phyloP scores from a whole-genome alignment of 2,329 filamentous ascomycete genomes.

The Tolypocladium pustulatum region DNA sequence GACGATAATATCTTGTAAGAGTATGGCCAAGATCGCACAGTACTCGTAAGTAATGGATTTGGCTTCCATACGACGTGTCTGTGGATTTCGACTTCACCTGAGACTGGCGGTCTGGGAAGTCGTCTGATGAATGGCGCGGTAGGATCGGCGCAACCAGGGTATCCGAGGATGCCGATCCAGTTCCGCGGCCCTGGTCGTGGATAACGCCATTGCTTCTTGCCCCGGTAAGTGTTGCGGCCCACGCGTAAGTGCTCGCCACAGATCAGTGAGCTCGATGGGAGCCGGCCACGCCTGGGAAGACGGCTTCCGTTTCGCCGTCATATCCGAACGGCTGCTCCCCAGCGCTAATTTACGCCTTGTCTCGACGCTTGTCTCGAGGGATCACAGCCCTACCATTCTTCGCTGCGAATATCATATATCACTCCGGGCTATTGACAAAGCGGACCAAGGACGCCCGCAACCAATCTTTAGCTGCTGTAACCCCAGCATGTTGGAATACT shows the following conservation, averaged over 20 bases:
- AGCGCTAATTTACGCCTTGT: not conserved
- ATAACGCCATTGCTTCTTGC: not conserved
- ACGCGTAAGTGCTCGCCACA: not conserved
- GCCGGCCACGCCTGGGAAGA: not conserved
- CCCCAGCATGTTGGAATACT: not conserved
- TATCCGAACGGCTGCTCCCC: not conserved
- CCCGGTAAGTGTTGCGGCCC: too few relatives aligned
- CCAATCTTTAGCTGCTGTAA: not conserved
- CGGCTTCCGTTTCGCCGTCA: not conserved
- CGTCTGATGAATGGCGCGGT: not conserved
- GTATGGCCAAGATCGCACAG: not conserved
- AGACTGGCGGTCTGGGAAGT: not conserved
- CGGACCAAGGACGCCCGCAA: not conserved
- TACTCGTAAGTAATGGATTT: not conserved
- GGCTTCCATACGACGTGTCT: not conserved
- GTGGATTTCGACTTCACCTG: not conserved
- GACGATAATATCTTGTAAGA: too few relatives aligned
- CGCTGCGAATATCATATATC: not conserved
- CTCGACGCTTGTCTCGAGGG: not conserved
- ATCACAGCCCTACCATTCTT: not conserved
- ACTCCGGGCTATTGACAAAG: not conserved
- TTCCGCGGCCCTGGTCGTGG: not conserved
- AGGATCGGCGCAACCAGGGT: not conserved
- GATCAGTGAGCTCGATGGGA: not conserved
- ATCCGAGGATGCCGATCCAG: not conserved